Evolutionary conservation across 768 basidiomycete genomes (phyloP), one percentile per base, ranked within the genome.

Genomic region (Amanita pseudoporphyria): DNA sequence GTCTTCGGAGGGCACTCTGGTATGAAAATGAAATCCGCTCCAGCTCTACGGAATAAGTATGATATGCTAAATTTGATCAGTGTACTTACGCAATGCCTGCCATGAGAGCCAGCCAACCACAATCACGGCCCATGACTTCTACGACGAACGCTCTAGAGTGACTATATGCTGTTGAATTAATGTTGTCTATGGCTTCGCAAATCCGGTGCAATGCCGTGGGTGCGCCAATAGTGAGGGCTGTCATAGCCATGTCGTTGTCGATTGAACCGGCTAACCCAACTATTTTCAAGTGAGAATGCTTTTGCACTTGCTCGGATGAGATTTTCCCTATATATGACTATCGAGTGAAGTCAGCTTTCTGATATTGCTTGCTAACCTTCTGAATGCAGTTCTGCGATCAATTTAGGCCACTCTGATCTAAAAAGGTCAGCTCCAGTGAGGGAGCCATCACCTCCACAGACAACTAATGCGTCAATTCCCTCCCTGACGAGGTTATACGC

Each of bases 111-210:
- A 98, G 73, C 96, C 96, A 99, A n/a, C 96, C 96, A 65, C 96
- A 98, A 63, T 98, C 90, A 49, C 95, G 73, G n/a, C 96, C 96
- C 96, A 98, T 99, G 47, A 98, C 96, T 66, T 98, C 96, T 35
- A 99, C 75, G 36, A 99, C 94, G 64, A 99, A 99, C 0, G 96
- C 96, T 51, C 96, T 79, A 24, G 93, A 97, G 65, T 99, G 96
- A 49, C 91, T 95, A 54, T 78, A 78, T 6, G 96, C 96, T 6
- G 96, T 98, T 4, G 93, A 94, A 58, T 93, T 95, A 67, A 99
- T 98, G 56, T 92, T 95, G 63, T 99, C 96, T 64, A 99, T 88
- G 22, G 93, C 83, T 65, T 98, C 96, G 67, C 96, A 98, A 49
- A 98, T 98, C 36, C 96, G 81, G 56, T 95, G 93, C 32, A 99